Evolutionary conservation across 805 yeast genomes (phyloP), one percentile per base, ranked within the genome.

Genomic region (Candida nemodendra): DNA sequence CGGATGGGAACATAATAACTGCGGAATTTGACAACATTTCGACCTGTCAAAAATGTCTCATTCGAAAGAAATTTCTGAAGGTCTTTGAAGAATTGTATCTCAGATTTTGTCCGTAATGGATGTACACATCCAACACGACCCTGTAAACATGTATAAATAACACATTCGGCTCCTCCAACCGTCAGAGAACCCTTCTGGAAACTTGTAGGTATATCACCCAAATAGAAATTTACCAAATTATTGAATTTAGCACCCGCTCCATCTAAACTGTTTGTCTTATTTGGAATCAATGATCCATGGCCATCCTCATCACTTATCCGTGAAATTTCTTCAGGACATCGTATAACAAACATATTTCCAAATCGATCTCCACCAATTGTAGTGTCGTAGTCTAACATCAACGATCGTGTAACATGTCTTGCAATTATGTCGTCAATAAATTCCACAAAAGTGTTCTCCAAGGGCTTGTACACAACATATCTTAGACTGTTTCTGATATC

Each of bases 291-390:
- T 4, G 68, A 54, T 2, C 74, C 71, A 31, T 68, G 66, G 16
- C 57, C 62, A 37, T 80, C 86, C 34, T 70, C 74, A 41, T 74
- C 81, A 17, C 78, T 61, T 28, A 69, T 56, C 29, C 64, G 61
- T 0, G 81, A 72, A 0, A 70, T 65, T 4, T 68, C 63, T n/a
- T 62, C 62, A 0, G 83, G 76, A 27, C 83, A 60, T 41, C 96
- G 65, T 27, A 87, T 61, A 1, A 85, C 73, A 61, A 82, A 79
- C 0, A 89, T 32, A 50, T 83, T 86, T 0, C 98, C 97, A 61
- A 84, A 88, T 53, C 80, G 81, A 57, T 93, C 98, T 11, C 96
- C 96, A 1, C 86, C 87, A 27, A 84, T 65, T 1, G 84, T 76
- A 0, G 96, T 88, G 39, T 78, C 79, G 44, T 78, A 74, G 56